Base-by-base conservation (phyloP, 106 monocot genomes). In the Dendrobium huoshanense region DNA sequence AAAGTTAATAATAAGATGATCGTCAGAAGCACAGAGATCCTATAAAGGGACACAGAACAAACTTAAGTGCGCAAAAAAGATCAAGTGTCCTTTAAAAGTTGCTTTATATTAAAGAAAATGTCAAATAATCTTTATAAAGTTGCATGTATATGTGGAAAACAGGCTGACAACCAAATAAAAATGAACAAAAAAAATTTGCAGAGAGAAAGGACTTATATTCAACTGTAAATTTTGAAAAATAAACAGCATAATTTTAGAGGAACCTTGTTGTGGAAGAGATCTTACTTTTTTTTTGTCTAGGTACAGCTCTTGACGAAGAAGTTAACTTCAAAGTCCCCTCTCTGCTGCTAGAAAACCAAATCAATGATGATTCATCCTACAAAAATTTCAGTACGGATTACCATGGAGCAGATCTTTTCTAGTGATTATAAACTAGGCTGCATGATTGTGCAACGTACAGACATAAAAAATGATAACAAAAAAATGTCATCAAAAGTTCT, bases 241-340 rank as follows among this genome's bases (percentile, higher is more conserved):
- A 83, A 15, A 42, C 40, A 43, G 20, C 5, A 10, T 13, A 72
- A 59, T 22, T 40, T 43, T 44, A 41, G 15, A 42, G 15, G 44
- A 72, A 78, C 19, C 77, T 24, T 54, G 42, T 77, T 54, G 77
- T 54, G 42, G 73, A 82, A 55, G 80, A 70, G 37, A 64, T 78
- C 96, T 96, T 77, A 94, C 96, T 80, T 81, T 92, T 97, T 91
- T 90, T 92, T 88, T 97, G 94, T 37, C 94, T 94, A 25, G 89
- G 85, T 41, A 89, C 86, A 58, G 94, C 89, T 82, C 83, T 94
- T 72, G 87, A 92, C 77, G 94, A 79, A 81, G 89, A 94, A 73
- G 90, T 83, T 85, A 97, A 87, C 55, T 91, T 94, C 82, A 94
- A 85, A 80, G 25, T 81, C 89, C 83, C 92, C 77, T 92, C 92